Percentiles rank a stretch among this genome's conserved stretches.
These are phyloP conservation scores for Ambrosia trifida DNA, from an alignment of 129 eudicot species.

Conservation along the genomic window DNA sequence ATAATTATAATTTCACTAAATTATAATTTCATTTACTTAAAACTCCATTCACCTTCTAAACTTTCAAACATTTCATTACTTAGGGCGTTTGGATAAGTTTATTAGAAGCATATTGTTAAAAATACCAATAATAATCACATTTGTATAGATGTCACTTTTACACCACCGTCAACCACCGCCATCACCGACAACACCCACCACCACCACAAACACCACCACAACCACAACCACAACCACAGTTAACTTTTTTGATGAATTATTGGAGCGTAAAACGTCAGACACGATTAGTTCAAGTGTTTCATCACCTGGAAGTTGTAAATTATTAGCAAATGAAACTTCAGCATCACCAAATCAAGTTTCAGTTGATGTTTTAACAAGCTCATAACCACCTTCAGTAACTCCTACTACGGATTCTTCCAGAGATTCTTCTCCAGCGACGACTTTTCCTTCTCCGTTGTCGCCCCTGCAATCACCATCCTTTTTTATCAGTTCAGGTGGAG, in stretches of 20 bases:
- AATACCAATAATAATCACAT: too few relatives aligned
- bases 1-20: too few relatives aligned
- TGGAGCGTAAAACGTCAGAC: slow-evolving; percentile 30
- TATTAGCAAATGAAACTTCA: slow-evolving; percentile 28
- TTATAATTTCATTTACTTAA: too few relatives aligned
- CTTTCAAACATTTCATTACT: too few relatives aligned
- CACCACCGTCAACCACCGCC: too few relatives aligned
- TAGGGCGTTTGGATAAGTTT: too few relatives aligned
- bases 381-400: slow-evolving; percentile 27
- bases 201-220: too few relatives aligned
- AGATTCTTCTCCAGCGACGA: slow-evolving; percentile 24
- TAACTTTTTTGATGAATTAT: slow-evolving; percentile 50
- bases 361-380: slow-evolving; percentile 24
- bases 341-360: slow-evolving; percentile 33
- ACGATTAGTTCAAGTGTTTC: slow-evolving; percentile 39
- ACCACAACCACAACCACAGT: too few relatives aligned
- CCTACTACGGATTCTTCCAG: slow-evolving; percentile 19
- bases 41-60: too few relatives aligned
- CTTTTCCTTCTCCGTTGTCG: slow-evolving; percentile 26
- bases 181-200: too few relatives aligned
- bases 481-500: slow-evolving; percentile 15
- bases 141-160: too few relatives aligned
- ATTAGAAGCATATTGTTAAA: too few relatives aligned
- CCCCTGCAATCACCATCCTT: slow-evolving; percentile 18
- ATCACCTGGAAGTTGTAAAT: slow-evolving; percentile 32